Evolutionary conservation across 768 basidiomycete genomes (phyloP), one percentile per base, ranked within the genome.

Genomic region (Vishniacozyma victoriae): DNA sequence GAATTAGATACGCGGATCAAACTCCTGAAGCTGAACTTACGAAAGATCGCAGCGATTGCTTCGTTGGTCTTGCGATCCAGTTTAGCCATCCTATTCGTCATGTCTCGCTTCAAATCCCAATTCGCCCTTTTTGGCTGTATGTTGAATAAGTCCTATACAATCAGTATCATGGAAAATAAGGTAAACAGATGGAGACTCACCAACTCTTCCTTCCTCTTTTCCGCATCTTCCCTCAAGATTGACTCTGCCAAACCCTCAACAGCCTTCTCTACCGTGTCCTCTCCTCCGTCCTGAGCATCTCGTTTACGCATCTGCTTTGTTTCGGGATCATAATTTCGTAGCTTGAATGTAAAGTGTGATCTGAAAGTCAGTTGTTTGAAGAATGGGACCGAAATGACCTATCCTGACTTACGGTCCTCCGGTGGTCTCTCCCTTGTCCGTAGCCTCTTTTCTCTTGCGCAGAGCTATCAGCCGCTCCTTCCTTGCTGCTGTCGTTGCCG

Each of bases 1-100:
- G 35, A 24, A 13, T 15, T 16, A 36, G 35, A 25, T 47, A 20
- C 12, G 16, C 15, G 35, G 23, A 3, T 31, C 1, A 33, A 1
- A 46, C 24, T 1, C 16, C 15, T 22, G 31, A n/a, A 5, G 11
- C 11, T 5, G 44, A 13, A 78, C 89, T 67, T 61, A 96, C 93
- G 84, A 63, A 96, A 96, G 18, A 96, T 78, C 2, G 83, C 86
- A 62, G 92, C 87, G 54, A 96, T 87, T 4, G 91, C 82, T 71
- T 92, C 87, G 53, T 92, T 87, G 1, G 90, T 95, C 73, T 82
- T 84, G 59, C 87, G 76, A 63, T 95, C 91, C n/a, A 97, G 76
- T 67, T 83, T 91, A 6, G 83, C 79, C 68, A 69, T 72, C n/a
- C 70, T 51, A 75, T 85, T 88, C 48, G 92, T 87, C 74, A 92